Conservation (phyloP, 306 rosid genomes). For the Sicyos baderoa region DNA sequence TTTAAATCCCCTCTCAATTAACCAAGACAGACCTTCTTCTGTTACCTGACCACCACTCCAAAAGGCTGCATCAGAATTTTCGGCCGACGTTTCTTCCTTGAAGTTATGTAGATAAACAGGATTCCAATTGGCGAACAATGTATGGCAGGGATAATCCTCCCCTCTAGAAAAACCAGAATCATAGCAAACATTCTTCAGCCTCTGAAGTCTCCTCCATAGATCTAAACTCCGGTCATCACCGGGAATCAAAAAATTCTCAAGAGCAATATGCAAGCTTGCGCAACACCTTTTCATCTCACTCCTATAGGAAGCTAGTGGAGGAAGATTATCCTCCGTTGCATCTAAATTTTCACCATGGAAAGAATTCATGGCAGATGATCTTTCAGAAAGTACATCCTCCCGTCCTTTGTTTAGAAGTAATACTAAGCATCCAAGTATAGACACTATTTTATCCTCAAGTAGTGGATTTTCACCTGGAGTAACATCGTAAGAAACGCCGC, state of each 20-base stretch:
- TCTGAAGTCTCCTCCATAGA: conserved; percentile 90
- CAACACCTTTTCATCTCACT: conserved; percentile 90
- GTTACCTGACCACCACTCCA: conserved; percentile 96
- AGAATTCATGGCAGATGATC: conserved; percentile 40
- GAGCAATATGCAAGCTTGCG: conserved; percentile 87
- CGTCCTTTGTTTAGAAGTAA: conserved; percentile 66
- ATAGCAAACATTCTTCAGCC: conserved; percentile 79
- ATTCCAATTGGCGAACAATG: conserved; percentile 74
- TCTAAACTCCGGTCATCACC: conserved; percentile 52
- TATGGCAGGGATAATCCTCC: conserved; percentile 65
- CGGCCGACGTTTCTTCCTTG: conserved; percentile 34
- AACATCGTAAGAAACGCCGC: conserved; percentile 63
- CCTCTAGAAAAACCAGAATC: conserved; percentile 61
- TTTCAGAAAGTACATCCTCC: conserved; percentile 75
- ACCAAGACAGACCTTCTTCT: conserved; percentile 84
- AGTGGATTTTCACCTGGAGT: conserved; percentile 51
- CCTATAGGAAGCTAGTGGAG: conserved; percentile 75
- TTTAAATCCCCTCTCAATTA: conserved; percentile 59
- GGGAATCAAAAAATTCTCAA: conserved; percentile 57
- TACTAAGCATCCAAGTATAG: conserved; percentile 81
- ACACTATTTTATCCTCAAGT: conserved; percentile 79
- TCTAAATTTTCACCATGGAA: conserved; percentile 31
- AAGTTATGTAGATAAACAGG: conserved; percentile 47
- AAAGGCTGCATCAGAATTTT: conserved; percentile 57
- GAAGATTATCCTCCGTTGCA: conserved; percentile 48